Evolutionary conservation across 106 monocot genomes (phyloP).

Genomic region (Dactylorhiza incarnata): DNA sequence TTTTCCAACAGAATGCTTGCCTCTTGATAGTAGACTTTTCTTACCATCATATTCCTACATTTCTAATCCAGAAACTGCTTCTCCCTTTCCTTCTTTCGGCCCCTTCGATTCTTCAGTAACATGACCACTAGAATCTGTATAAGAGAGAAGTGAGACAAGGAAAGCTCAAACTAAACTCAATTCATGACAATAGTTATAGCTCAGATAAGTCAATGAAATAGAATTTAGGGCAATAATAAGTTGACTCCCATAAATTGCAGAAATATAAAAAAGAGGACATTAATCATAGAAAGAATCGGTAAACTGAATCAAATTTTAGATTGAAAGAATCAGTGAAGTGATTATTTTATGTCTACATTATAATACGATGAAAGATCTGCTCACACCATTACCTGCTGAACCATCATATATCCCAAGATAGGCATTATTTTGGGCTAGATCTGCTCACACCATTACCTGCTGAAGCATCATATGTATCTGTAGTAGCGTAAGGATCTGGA

Average conservation of each 20-base stretch:
- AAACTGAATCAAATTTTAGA: slow-evolving; percentile 25
- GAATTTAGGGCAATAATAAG: not conserved
- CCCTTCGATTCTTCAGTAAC: slow-evolving; percentile 30
- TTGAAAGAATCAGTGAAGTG: slow-evolving; percentile 2
- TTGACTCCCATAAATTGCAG: not conserved
- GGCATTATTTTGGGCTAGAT: slow-evolving; percentile 53
- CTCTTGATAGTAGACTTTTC: slow-evolving; percentile 54
- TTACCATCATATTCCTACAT: slow-evolving; percentile 35
- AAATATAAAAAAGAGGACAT: not conserved
- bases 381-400: slow-evolving; percentile 57
- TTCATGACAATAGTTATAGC: not conserved
- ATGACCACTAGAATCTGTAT: slow-evolving; percentile 39
- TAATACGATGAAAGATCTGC: not conserved
- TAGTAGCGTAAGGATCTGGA: slow-evolving; percentile 20
- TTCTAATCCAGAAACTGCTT: slow-evolving; percentile 34
- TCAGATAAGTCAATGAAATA: not conserved
- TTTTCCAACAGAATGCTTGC: slow-evolving; percentile 75
- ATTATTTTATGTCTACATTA: not conserved
- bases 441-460: no score
- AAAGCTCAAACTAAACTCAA: slow-evolving; percentile 43
- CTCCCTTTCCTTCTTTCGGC: slow-evolving; percentile 19
- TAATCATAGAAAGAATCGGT: no score
- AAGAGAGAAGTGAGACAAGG: slow-evolving; percentile 64
- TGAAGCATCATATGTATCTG: no score
- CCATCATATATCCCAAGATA: slow-evolving; percentile 58